Evolutionary conservation across 73 alveolate species (phyloP), one percentile per base, ranked within the genome.

Genomic region (Blepharisma stoltei): DNA sequence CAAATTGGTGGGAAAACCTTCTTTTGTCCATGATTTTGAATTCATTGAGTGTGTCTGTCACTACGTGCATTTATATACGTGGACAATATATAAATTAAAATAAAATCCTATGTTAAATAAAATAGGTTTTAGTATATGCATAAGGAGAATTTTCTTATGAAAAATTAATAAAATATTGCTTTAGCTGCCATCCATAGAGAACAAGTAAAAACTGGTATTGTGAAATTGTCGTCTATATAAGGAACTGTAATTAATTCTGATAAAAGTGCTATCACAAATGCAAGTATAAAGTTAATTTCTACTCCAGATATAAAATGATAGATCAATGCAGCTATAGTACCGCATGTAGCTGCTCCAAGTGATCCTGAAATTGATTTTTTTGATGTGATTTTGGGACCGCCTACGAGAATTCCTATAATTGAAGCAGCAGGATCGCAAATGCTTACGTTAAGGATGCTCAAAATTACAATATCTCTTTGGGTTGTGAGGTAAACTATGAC

Each of bases 1-100:
- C 79, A n/a, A 86, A 78, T 82, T 95, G 95, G 60, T 81, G 81
- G 55, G 81, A 76, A 47, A 87, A 48, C 93, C 86, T 82, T 71
- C 95, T 78, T 68, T 67, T 25, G 45, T 85, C 80, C 97, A 90
- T 88, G 32, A 68, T 46, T 41, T 78, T 41, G 81, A 90, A 79
- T 49, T 85, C 93, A 50, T 80, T 37, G 67, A 50, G 27, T 54
- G 91, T 84, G 81, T 71, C 88, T 23, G 67, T 55, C 54, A 87
- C 76, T 8, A 65, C 9, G 80, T 84, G 76, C 91, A 84, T 87
- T 55, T 76, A 18, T 69, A n/a, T 46, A 14, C 14, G 79, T 60
- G 41, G 41, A 32, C 41, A 32, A 32, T 32, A 32, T 32, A 32
- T 32, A 32, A 32, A 32, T 32, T 32, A 32, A 32, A 32, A 32